Base-by-base conservation (phyloP, 2,329 filamentous ascomycete species). In the Phialocephala sp. region DNA sequence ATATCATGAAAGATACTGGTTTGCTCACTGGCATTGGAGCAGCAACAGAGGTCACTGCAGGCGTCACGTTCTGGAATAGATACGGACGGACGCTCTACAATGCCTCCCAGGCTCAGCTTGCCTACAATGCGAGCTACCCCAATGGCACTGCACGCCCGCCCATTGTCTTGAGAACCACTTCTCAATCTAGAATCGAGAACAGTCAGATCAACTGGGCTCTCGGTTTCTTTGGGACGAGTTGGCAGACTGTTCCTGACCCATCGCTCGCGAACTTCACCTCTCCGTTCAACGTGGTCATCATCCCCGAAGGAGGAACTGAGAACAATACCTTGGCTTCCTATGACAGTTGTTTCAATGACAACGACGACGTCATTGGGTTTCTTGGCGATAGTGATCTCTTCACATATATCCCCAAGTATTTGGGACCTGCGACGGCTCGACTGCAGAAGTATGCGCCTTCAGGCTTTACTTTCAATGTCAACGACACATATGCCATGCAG, bases 301-400 rank as follows among this genome's bases (percentile, higher is more conserved):
- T 86, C 50, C 79, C 82, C 0, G 83, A 85, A 71, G 80, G 79
- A 35, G 79, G 78, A 47, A 80, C 76, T 0, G 81, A 81, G 71
- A 85, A 85, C 76, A 84, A 85, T 71, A 85, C 83, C 3, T 75
- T 85, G 18, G 83, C 83, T 15, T 78, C 82, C 0, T 84, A 85
- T 69, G 81, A 84, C 65, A 80, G 80, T 56, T 86, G 84, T 72
- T 76, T 76, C 60, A 79, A 80, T 58, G 79, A 81, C 55, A 71
- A 76, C 20, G 54, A 61, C 20, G 45, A 50, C 2, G 54, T 22
- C 3, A 66, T 68, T 43, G 69, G 66, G 4, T 64, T 63, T 60
- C 69, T 82, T 9, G 81, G 81, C 52, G 80, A 84, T 68, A 59
- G 70, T 9, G 76, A 80, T 63, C 68, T 80, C 43, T 76, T 81